Conservation (phyloP, 1,284 basidiomycete genomes). For the Cystobasidium pallidum region DNA sequence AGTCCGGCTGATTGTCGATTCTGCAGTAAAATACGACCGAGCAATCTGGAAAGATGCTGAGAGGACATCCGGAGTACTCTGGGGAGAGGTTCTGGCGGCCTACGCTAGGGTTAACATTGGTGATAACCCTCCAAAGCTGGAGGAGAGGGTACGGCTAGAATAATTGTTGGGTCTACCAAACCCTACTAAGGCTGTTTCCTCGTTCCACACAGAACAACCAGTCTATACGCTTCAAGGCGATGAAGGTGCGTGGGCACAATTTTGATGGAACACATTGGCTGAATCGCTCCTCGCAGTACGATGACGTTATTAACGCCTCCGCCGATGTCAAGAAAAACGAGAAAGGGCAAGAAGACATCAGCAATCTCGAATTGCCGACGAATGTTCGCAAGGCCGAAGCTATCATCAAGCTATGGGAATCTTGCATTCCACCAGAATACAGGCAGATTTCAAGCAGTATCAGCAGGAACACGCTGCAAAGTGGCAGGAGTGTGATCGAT, state of each 20-base stretch:
- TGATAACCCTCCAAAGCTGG: conserved; percentile 34
- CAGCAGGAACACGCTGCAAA: conserved; percentile 71
- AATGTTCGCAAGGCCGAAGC: conserved; percentile 52
- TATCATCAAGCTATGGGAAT: conserved; percentile 49
- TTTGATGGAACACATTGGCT: background rate
- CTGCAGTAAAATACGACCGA: conserved; percentile 72
- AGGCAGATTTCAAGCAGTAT: conserved; percentile 65
- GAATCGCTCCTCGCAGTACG: conserved; percentile 13
- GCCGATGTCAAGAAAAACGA: conserved; percentile 21
- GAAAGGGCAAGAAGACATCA: conserved; percentile 45
- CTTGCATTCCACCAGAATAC: conserved; percentile 46
- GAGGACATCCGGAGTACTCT: conserved; percentile 71
- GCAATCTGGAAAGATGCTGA: conserved; percentile 70
- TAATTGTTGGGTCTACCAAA: background rate
- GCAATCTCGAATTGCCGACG: conserved; percentile 50
- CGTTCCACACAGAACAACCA: conserved; percentile 23
- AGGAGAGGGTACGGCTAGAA: conserved; percentile 30
- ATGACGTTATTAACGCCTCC: conserved; percentile 19
- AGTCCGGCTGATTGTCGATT: background rate
- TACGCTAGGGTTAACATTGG: conserved; percentile 64
- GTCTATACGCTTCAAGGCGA: conserved; percentile 33
- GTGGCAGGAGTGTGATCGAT: conserved; percentile 66
- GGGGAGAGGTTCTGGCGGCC: conserved; percentile 82
- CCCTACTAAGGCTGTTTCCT: background rate
- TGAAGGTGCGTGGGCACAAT: conserved; percentile 12